phyloP scores from a whole-genome alignment of 495 filamentous ascomycete species.

The Astrothelium subdiscretum region DNA sequence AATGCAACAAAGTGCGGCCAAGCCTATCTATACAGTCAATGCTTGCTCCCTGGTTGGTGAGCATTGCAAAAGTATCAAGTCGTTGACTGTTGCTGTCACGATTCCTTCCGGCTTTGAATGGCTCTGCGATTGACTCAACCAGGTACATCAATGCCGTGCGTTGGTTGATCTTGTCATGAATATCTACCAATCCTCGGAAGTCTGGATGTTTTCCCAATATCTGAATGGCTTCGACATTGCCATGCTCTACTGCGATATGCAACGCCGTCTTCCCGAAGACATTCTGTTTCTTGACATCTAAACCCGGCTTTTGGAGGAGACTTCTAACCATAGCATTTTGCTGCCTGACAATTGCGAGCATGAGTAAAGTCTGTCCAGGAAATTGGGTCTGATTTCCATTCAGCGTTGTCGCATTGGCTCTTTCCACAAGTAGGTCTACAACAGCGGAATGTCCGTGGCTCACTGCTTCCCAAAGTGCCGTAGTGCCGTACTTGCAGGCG shows the following conservation, averaged over 20 bases:
- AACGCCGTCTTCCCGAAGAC: neutral
- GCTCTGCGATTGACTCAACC: neutral
- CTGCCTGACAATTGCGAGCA: neutral
- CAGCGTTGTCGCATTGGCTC: neutral
- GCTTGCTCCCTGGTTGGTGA: neutral
- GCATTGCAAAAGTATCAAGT: neutral
- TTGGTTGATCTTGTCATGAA: neutral
- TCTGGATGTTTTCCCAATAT: neutral
- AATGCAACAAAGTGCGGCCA: neutral
- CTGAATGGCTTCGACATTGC: neutral
- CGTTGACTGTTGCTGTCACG: neutral
- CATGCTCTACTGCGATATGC: neutral
- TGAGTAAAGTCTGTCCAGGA: neutral
- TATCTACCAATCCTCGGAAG: neutral
- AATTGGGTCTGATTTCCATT: neutral
- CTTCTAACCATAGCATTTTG: neutral
- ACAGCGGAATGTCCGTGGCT: neutral
- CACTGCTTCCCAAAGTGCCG: neutral
- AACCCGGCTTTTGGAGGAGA: neutral
- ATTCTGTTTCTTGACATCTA: neutral
- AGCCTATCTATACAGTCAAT: neutral
- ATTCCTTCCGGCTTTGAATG: neutral
- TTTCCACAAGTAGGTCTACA: neutral
- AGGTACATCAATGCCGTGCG: neutral
- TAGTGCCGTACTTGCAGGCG: neutral